Evolutionary conservation across 2,329 filamentous ascomycete species (phyloP).

Genomic region (Penicillium oxalicum): DNA sequence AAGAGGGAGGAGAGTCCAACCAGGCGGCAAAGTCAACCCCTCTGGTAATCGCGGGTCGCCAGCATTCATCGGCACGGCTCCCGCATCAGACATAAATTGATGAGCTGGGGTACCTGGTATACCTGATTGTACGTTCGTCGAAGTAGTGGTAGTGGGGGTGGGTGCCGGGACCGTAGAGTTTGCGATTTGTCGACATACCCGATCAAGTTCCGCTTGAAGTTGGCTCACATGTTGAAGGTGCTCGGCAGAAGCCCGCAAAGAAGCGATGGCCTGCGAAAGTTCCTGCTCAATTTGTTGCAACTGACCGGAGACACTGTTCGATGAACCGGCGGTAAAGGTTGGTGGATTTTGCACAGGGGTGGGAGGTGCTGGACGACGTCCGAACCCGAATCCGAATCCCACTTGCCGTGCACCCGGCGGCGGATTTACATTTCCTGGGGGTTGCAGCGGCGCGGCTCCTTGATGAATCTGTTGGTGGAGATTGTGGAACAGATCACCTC

Average conservation of each 20-base stretch:
- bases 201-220: slow-evolving; percentile 61
- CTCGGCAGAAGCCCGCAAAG: slow-evolving; percentile 57
- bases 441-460: slow-evolving; percentile 42
- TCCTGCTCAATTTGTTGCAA: slow-evolving; percentile 63
- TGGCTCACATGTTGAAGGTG: slow-evolving; percentile 64
- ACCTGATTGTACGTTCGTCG: slow-evolving; percentile 12
- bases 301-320: slow-evolving; percentile 49
- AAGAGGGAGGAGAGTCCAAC: slow-evolving; percentile 38
- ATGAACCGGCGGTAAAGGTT: slow-evolving; percentile 15
- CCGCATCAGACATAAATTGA: slow-evolving; percentile 27
- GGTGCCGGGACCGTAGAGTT: slow-evolving; percentile 11
- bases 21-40: slow-evolving; percentile 48
- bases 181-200: slow-evolving; percentile 51
- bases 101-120: slow-evolving; percentile 18
- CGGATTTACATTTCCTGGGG: slow-evolving; percentile 25
- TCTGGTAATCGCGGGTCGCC: slow-evolving; percentile 46
- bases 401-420: slow-evolving; percentile 34
- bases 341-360: slow-evolving; percentile 8
- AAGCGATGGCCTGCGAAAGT: slow-evolving; percentile 60
- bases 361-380: slow-evolving; percentile 25
- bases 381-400: slow-evolving; percentile 39
- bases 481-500: slow-evolving; percentile 58
- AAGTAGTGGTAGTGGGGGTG: slow-evolving; percentile 10
- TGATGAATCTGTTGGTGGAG: slow-evolving; percentile 57
- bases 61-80: slow-evolving; percentile 29